Evolutionary conservation across 768 basidiomycete species (phyloP).

Genomic region (Royoungia palumana): DNA sequence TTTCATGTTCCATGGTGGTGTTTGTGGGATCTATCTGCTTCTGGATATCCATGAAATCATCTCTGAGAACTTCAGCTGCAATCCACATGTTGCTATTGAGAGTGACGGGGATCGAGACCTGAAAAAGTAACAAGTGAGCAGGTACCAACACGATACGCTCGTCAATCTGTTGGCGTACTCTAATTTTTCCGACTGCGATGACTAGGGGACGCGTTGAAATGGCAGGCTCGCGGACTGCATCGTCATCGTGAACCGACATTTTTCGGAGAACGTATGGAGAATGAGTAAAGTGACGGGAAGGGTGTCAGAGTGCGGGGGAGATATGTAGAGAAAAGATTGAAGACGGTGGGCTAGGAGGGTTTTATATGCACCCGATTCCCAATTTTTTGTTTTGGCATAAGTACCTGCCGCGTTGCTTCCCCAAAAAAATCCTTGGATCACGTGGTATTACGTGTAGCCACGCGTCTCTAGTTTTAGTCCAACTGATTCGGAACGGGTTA

Average conservation of each 20-base stretch:
- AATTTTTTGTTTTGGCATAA: conserved; percentile 29
- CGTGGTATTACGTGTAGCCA: conserved; percentile 26
- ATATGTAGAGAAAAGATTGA: conserved; percentile 6
- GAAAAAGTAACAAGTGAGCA: conserved; percentile 7
- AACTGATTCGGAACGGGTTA: too few relatives aligned
- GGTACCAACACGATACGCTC: conserved; percentile 1
- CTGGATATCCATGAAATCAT: conserved; percentile 76
- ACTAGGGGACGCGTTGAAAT: conserved; percentile 36
- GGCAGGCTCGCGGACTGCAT: conserved; percentile 28
- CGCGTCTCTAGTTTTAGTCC: not conserved
- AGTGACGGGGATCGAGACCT: conserved; percentile 88
- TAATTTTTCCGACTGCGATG: conserved; percentile 31
- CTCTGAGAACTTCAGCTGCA: conserved; percentile 84
- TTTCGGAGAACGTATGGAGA: conserved; percentile 12
- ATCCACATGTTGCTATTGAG: conserved; percentile 85
- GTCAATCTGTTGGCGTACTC: conserved; percentile 29
- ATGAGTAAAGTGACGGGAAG: not conserved
- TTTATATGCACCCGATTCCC: conserved; percentile 31
- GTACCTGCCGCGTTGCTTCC: conserved; percentile 15
- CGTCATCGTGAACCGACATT: conserved; percentile 34
- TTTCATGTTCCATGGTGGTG: conserved; percentile 48
- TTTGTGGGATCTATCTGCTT: conserved; percentile 56
- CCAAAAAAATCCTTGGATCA: conserved; percentile 28
- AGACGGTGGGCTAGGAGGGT: conserved; percentile 1
- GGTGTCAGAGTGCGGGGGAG: conserved; percentile 4